Base-by-base conservation (phyloP, 768 basidiomycete species). In the Lyophyllum semitale region DNA sequence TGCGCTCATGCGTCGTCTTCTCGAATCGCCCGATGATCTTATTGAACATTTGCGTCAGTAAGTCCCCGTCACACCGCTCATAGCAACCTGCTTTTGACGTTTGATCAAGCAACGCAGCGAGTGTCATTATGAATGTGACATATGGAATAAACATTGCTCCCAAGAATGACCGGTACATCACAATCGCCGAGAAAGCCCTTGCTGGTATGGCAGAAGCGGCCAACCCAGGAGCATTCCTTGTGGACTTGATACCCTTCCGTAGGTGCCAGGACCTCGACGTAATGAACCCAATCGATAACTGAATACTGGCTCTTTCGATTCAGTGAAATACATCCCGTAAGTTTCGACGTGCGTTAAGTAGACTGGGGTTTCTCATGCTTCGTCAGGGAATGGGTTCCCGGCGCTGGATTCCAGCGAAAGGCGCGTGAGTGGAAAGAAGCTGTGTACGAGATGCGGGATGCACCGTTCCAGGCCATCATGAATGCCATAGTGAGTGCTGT, bases 171-270 rank as follows among this genome's bases (percentile, higher is more conserved):
- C 68, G 66, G 25, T 83, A 82, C 60, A 72, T 84, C n/a, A 68
- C 70, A 2, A 71, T 82, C 17, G 82, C 81, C 1, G 83, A 84
- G 65, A 76, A 70, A 45, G 81, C 81, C 11, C 60, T 83, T 25
- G 76, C 77, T 15, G 77, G 78, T 2, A 78, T 82, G 76, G 74
- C 74, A 2, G 73, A 77, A 62, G 82, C 81, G 0, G 74, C 77
- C 8, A 74, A 73, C 55, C 81, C 80, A 1, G 83, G 83, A 4
- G 78, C 79, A 3, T 84, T 83, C 60, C 64, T 83, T 8, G 83
- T 84, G 11, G 76, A 80, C 51, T 58, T 80, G 27, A 66, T 83
- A 40, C 81, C 81, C n/a, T 66, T 71, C 51, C 56, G 72, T 73
- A 53, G 38, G 70, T 63, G 7, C 22, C 15, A 9, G 41, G 20